Evolutionary conservation across 2,329 filamentous ascomycete species (phyloP).

Genomic region (Scedosporium dehoogii): DNA sequence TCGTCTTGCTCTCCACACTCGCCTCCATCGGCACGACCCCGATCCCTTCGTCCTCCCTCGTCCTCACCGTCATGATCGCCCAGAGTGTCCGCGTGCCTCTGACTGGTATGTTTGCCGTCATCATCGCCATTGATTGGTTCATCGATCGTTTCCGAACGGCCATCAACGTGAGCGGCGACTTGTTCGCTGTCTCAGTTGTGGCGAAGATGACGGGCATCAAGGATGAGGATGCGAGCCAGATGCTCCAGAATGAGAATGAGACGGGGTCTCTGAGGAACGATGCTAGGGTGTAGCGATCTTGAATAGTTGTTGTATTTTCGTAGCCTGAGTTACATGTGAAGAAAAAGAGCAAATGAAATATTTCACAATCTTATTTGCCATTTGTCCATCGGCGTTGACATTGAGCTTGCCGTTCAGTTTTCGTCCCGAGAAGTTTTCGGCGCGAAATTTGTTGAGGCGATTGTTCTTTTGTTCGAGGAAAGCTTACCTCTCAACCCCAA

Average conservation of each 20-base stretch:
- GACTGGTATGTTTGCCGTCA: constrained; percentile 40
- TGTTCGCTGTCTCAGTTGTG: constrained; percentile 31
- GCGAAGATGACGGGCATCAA: constrained; percentile 27
- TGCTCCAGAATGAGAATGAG: background rate
- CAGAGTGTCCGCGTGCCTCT: constrained; percentile 31
- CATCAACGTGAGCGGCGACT: constrained; percentile 39
- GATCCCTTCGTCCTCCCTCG: constrained; percentile 40
- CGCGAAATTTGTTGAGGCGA: no score
- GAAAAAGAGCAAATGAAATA: background rate
- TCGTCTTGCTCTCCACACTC: constrained; percentile 37
- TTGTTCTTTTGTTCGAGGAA: no score
- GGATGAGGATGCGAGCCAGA: constrained; percentile 1
- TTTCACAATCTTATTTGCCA: no score
- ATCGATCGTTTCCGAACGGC: constrained; percentile 45
- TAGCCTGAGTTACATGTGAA: background rate
- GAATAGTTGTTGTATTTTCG: background rate
- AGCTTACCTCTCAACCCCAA: no score
- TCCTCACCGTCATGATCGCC: constrained; percentile 42
- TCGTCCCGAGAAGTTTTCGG: no score
- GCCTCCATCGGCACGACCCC: constrained; percentile 44
- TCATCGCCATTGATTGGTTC: constrained; percentile 45
- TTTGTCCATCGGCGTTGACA: no score
- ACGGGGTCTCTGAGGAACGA: background rate
- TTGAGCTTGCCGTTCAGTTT: no score
- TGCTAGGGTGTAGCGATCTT: background rate